Evolutionary conservation across 768 basidiomycete genomes (phyloP), one percentile per base, ranked within the genome.

Genomic region (Russula sp.): DNA sequence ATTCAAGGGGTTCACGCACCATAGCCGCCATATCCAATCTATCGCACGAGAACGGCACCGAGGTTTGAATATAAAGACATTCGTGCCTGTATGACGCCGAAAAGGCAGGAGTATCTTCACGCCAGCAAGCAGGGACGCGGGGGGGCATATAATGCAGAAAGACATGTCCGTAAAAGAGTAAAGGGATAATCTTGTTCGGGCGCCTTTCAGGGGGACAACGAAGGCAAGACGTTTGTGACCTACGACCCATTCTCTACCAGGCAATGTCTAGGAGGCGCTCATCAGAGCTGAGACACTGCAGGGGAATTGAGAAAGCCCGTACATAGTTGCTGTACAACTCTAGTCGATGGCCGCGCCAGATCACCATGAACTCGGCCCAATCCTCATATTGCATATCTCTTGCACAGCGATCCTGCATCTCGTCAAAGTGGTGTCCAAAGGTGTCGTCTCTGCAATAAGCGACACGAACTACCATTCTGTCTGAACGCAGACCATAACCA

Each of bases 11-110:
- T 34, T 42, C 28, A 65, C 63, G 24, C 68, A 87, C 94, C 92
- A 94, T 52, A 97, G 76, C 58, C 84, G 81, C 94, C 94, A 97
- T 51, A 85, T 79, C 95, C 95, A 98, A 73, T 97, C 94, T 44
- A 84, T 80, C 1, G 90, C 88, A 57, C 92, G 79, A 6, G 88
- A 86, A 32, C 90, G 83, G 66, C 85, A 86, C 72, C 89, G 91
- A 20, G 79, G 70, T 70, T 96, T 95, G 75, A 95, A 90, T 32
- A 96, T 80, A 73, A 94, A 96, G 30, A 96, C 83, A 67, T 93
- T 88, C 0, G 87, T 91, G 5, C 94, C 92, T 64, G 83, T 82
- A 57, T 80, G 73, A 13, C 79, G 75, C 59, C 77, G 79, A 61
- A 88, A 80, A 62, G 82, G 79, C 50, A 78, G 75, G 1, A 80